Percentiles rank a stretch among this genome's conserved stretches.
Evolutionary conservation across 352 stramenopile species (phyloP).

Genomic region (Aphanomyces stellatus): DNA sequence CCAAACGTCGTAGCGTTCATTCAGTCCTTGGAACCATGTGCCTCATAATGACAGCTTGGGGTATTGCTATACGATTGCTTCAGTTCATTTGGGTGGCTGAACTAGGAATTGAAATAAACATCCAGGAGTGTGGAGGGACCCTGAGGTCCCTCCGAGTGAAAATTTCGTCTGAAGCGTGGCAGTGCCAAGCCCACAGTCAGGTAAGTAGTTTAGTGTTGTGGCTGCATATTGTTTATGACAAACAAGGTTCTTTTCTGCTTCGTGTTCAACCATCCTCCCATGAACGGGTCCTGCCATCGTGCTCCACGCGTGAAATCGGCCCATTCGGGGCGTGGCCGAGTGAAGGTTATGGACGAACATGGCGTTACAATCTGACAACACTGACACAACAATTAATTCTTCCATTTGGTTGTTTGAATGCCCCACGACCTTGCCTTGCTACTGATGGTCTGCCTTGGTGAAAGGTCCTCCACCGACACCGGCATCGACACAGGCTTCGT

Average conservation of each 20-base stretch:
- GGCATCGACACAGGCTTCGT: slow-evolving; percentile 47
- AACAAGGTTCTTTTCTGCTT: neutral
- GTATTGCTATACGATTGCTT: too few species aligned
- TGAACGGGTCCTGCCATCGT: too few species aligned
- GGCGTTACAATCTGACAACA: too few species aligned
- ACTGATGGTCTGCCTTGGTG: slow-evolving; percentile 13
- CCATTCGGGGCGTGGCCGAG: too few species aligned
- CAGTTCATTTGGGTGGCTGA: too few species aligned
- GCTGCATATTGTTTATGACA: neutral
- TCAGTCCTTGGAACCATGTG: too few species aligned
- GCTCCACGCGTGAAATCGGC: too few species aligned
- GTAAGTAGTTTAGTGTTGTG: neutral
- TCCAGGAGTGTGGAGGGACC: neutral
- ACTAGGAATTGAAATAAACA: neutral
- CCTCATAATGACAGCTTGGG: too few species aligned
- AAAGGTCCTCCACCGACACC: slow-evolving; percentile 76
- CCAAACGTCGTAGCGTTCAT: too few species aligned
- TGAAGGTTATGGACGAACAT: neutral
- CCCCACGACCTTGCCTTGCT: neutral
- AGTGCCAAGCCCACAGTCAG: too few species aligned
- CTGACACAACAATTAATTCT: neutral
- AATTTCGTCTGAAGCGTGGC: neutral
- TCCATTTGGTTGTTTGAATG: neutral
- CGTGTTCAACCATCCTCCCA: too few species aligned
- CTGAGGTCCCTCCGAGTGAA: neutral